Evolutionary conservation across 768 basidiomycete species (phyloP).

Genomic region (Phylloporus scabripes): DNA sequence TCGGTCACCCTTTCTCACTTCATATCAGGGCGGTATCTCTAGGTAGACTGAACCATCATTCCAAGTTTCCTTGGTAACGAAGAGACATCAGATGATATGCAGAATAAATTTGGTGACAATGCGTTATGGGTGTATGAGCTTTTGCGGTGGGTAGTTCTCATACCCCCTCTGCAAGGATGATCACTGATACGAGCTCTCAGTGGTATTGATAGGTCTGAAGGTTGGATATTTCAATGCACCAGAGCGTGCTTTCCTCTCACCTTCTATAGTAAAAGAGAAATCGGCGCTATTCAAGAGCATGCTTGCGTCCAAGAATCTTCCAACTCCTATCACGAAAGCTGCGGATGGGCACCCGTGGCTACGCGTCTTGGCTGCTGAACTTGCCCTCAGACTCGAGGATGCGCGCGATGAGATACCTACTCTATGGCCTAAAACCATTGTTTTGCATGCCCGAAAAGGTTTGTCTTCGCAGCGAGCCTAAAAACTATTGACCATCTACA

Average conservation of each 20-base stretch:
- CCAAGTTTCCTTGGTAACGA: conserved; percentile 4
- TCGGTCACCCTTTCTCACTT: conserved; percentile 4
- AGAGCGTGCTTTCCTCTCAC: not conserved
- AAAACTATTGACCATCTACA: conserved; percentile 1
- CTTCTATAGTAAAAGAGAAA: conserved; percentile 73
- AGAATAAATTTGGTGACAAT: conserved; percentile 73
- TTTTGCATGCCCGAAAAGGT: conserved; percentile 74
- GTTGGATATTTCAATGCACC: conserved; percentile 34
- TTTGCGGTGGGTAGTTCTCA: conserved; percentile 51
- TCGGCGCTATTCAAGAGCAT: conserved; percentile 80
- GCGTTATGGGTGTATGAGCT: conserved; percentile 92
- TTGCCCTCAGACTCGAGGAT: conserved; percentile 79
- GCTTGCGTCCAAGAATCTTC: conserved; percentile 94
- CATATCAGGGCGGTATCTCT: conserved; percentile 48
- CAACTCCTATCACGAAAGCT: conserved; percentile 64
- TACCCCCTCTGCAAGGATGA: not conserved
- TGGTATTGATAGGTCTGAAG: conserved; percentile 86
- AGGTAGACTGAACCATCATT: conserved; percentile 34
- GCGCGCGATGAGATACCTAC: conserved; percentile 67
- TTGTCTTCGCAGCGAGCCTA: not conserved
- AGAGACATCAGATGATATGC: conserved; percentile 58
- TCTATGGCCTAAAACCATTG: conserved; percentile 90
- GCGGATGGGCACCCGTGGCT: conserved; percentile 89
- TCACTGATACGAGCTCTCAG: conserved; percentile 31
- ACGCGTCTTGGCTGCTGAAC: conserved; percentile 83